phyloP scores from a whole-genome alignment of 1,284 basidiomycete species.

The Malassezia yamatoensis region DNA sequence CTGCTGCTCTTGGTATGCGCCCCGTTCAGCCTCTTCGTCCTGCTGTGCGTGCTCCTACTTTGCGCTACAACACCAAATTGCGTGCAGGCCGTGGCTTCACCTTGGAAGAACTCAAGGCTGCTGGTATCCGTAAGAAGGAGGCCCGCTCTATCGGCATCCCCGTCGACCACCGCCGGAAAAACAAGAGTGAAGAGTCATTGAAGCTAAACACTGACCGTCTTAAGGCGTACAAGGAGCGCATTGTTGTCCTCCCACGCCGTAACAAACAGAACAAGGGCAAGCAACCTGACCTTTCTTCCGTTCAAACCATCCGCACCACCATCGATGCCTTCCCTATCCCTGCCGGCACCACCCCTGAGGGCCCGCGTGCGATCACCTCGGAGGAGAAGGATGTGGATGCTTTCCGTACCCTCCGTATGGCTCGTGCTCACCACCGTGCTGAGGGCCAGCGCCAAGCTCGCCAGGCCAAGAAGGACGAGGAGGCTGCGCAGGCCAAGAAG shows the following conservation, averaged over 20 bases:
- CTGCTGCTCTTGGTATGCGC: constrained; percentile 79
- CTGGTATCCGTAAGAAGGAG: constrained; percentile 87
- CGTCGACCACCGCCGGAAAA: constrained; percentile 93
- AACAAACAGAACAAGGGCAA: constrained; percentile 82
- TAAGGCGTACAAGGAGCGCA: constrained; percentile 74
- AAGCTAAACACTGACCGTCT: constrained; percentile 88
- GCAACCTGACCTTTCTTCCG: constrained; percentile 63
- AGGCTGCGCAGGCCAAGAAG: constrained; percentile 86
- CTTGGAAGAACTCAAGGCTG: constrained; percentile 85
- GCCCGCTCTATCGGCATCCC: constrained; percentile 86
- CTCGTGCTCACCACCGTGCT: constrained; percentile 72
- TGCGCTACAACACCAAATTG: constrained; percentile 97
- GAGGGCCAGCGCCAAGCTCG: constrained; percentile 73
- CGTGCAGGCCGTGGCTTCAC: constrained; percentile 97
- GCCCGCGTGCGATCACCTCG: constrained; percentile 81
- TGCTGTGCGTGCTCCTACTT: constrained; percentile 88
- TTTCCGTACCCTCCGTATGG: constrained; percentile 76
- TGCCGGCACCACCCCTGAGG: constrained; percentile 60
- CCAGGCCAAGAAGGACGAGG: constrained; percentile 64
- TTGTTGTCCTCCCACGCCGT: constrained; percentile 71
- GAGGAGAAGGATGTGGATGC: constrained; percentile 76
- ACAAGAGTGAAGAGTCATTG: constrained; percentile 94
- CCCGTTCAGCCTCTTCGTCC: constrained; percentile 87
- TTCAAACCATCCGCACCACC: constrained; percentile 62
- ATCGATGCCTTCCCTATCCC: constrained; percentile 53